These are phyloP conservation scores for Chondrus crispus DNA, from an alignment of 23 red algal genomes.

Conservation along the genomic window DNA sequence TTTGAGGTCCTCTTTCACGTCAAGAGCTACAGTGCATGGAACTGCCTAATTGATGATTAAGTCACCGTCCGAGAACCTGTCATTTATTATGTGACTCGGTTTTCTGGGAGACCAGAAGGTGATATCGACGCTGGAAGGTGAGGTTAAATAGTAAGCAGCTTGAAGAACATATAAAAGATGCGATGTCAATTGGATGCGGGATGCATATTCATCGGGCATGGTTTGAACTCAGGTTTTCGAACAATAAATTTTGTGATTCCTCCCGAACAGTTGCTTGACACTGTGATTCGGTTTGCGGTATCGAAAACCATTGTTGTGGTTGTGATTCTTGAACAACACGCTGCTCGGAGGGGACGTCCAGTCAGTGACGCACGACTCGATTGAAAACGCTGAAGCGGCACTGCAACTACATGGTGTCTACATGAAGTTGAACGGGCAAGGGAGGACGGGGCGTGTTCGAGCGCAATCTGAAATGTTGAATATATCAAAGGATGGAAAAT, in stretches of 20 bases:
- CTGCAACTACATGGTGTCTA: conserved; percentile 75
- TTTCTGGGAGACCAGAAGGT: too few relatives aligned
- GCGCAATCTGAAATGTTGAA: conserved; percentile 47
- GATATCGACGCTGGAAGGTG: too few relatives aligned
- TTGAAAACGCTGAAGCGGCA: conserved; percentile 87
- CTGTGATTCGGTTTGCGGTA: conserved; percentile 74
- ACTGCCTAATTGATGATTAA: too few relatives aligned
- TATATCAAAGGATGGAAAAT: conserved; percentile 62
- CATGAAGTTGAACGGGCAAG: conserved; percentile 49
- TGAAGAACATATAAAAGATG: too few relatives aligned
- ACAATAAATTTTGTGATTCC: conserved; percentile 88
- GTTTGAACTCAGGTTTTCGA: conserved; percentile 88
- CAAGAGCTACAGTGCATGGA: too few relatives aligned
- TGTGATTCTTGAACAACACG: conserved; percentile 63
- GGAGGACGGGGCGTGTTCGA: conserved; percentile 25
- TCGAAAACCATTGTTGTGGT: conserved; percentile 54
- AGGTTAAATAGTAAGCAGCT: too few relatives aligned
- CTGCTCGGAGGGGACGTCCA: conserved; percentile 74
- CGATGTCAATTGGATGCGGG: conserved; percentile 87
- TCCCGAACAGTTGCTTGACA: conserved; percentile 79
- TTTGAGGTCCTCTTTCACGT: too few relatives aligned
- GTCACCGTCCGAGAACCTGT: too few relatives aligned
- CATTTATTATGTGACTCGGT: too few relatives aligned
- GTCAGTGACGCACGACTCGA: conserved; percentile 73
- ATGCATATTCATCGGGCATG: conserved; percentile 88